These are phyloP conservation scores for Penicillium olsonii DNA, from an alignment of 2,329 filamentous ascomycete genomes.

Conservation along the genomic window DNA sequence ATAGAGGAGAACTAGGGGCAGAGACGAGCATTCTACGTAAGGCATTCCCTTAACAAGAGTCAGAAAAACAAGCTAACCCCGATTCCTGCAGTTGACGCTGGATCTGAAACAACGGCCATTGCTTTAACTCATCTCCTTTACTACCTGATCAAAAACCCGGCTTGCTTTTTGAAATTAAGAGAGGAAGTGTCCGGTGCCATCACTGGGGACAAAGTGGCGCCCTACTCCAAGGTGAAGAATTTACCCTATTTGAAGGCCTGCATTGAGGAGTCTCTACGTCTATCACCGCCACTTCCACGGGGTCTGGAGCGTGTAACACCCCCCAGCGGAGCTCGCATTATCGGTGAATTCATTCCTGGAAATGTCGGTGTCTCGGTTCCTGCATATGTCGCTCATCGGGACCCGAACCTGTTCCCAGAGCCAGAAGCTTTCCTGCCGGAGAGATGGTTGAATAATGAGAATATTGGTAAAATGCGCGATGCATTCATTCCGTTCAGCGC, in stretches of 20 bases:
- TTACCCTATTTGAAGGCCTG: constrained; percentile 12
- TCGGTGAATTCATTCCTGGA: constrained; percentile 9
- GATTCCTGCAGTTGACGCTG: not conserved
- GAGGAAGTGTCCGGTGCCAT: constrained; percentile 26
- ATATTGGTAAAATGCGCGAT: not conserved
- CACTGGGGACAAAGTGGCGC: not conserved
- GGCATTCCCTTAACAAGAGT: not conserved
- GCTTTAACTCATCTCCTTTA: constrained; percentile 35
- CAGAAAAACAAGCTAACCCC: not conserved
- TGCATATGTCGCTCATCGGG: constrained; percentile 3
- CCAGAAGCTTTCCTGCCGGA: constrained; percentile 5
- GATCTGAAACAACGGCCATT: constrained; percentile 38
- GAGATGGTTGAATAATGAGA: not conserved
- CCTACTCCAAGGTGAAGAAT: constrained; percentile 7
- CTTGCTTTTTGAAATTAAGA: constrained; percentile 34
- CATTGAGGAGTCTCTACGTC: constrained; percentile 11
- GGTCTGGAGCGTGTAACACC: constrained; percentile 13
- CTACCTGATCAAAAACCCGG: constrained; percentile 35
- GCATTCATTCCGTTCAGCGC: not conserved
- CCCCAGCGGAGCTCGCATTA: constrained; percentile 6
- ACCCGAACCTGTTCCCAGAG: constrained; percentile 2
- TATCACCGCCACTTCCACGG: constrained; percentile 3
- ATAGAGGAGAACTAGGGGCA: not conserved
- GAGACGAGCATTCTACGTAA: not conserved
- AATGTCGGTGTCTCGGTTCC: constrained; percentile 5